Evolutionary conservation across 805 yeast species (phyloP).

Genomic region (Myxozyma neotropica): DNA sequence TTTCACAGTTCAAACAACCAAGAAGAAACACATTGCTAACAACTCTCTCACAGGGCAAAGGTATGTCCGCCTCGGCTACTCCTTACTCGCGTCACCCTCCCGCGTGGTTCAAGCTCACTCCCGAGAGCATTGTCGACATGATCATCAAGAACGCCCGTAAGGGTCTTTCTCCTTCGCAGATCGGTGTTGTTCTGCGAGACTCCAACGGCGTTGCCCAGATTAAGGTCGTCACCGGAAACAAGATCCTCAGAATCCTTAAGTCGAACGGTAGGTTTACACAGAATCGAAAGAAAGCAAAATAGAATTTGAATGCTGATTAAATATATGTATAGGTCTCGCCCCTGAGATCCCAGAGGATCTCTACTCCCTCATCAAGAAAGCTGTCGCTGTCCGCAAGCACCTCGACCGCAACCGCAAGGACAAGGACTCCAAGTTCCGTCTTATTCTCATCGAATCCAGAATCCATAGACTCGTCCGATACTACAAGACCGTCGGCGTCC

Average conservation of each 20-base stretch:
- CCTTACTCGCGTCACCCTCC: conserved; percentile 99
- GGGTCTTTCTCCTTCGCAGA: conserved; percentile 99
- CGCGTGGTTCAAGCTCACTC: conserved; percentile 97
- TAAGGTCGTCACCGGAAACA: conserved; percentile 90
- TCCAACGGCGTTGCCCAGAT: conserved; percentile 99
- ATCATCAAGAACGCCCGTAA: conserved; percentile 99
- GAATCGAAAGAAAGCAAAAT: background rate
- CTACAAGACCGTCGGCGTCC: conserved; percentile 99
- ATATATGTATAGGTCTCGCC: conserved; percentile 59
- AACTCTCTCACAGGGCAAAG: conserved; percentile 71
- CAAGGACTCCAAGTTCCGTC: conserved; percentile 99
- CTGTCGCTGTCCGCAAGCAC: conserved; percentile 99
- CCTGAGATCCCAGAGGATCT: conserved; percentile 99
- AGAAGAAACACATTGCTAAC: background rate
- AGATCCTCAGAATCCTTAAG: conserved; percentile 98
- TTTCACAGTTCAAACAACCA: background rate
- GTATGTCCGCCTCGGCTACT: conserved; percentile 97
- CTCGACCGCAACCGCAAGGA: conserved; percentile 99
- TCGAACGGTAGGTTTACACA: conserved; percentile 74
- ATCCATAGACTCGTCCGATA: conserved; percentile 99
- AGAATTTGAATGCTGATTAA: background rate
- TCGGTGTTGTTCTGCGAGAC: conserved; percentile 99
- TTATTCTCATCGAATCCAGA: conserved; percentile 99
- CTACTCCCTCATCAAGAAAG: conserved; percentile 98
- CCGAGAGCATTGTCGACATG: conserved; percentile 96